Evolutionary conservation across 116 monocot species (phyloP), one percentile per base, ranked within the genome.

Genomic region (Dioscorea cayenensis): DNA sequence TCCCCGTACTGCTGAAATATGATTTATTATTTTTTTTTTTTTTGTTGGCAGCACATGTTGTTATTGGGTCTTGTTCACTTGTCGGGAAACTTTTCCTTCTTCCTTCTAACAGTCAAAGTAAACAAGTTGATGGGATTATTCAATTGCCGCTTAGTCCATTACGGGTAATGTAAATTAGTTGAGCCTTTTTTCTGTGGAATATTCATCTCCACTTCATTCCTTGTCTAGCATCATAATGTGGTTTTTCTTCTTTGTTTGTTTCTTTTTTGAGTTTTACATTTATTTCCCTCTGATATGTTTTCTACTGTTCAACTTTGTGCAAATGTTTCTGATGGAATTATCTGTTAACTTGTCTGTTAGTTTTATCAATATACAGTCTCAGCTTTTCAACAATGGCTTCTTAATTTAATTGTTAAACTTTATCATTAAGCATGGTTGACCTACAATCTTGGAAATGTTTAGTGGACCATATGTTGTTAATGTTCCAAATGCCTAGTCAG

Each of bases 11-110:
- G 7, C 51, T n/a, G 4, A 14, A 75, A 38, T 32, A 6, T 7
- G 5, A 38, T 21, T 27, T 75, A 22, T 20, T 67, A 17, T 16
- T 48, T 10, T 17, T 48, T 58, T 22, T 68, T 65, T 20, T 27
- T 63, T 49, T 84, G 6, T 43, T 59, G 27, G 58, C 90, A 97
- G 97, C 80, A 77, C 88, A 86, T 78, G 67, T 93, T 61, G 55
- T 93, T 14, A 6, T 86, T 77, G 83, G 84, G 51, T 86, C 97
- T 48, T 81, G 90, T 63, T 84, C 90, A 72, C 68, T 93, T 72
- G 51, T 93, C 48, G 89, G 90, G 80, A 88, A 81, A 70, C 74
- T 90, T 51, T 74, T 93, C 28, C 65, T 83, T 72, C 71, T 87
- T 73, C 74, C 88, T 66, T 77, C 80, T 63, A 71, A 49, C 37